These are phyloP conservation scores for Penicillium brasilianum DNA, from an alignment of 2,329 filamentous ascomycete genomes.

Conservation along the genomic window DNA sequence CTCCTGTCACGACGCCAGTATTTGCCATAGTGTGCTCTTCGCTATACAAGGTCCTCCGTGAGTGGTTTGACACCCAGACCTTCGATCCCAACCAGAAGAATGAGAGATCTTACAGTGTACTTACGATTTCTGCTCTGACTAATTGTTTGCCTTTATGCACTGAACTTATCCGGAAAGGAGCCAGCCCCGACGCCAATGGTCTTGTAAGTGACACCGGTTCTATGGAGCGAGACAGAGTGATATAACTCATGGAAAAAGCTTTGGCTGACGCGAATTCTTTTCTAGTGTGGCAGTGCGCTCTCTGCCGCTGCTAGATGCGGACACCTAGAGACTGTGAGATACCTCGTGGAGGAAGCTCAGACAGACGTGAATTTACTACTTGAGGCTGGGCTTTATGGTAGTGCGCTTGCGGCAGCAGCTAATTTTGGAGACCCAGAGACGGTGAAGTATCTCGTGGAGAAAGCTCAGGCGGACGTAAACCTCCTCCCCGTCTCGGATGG, in stretches of 20 bases:
- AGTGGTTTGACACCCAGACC: not conserved
- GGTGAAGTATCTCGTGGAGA: slow-evolving; percentile 14
- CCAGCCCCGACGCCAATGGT: too few species aligned
- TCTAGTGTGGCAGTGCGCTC: slow-evolving; percentile 8
- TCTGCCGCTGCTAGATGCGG: slow-evolving; percentile 6
- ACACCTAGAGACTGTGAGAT: slow-evolving; percentile 11
- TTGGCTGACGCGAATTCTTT: slow-evolving; percentile 12
- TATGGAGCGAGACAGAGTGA: too few species aligned
- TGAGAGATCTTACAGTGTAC: not conserved
- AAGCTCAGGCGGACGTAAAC: slow-evolving; percentile 18
- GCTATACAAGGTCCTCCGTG: not conserved
- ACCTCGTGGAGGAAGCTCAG: slow-evolving; percentile 12
- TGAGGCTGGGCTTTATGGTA: not conserved
- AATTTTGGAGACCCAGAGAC: not conserved
- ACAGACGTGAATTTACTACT: slow-evolving; percentile 14
- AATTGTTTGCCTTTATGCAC: not conserved
- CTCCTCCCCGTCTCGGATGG: not conserved
- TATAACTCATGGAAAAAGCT: slow-evolving; percentile 12
- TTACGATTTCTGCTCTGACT: not conserved
- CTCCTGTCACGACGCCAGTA: not conserved
- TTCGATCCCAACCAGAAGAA: not conserved
- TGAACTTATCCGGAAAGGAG: too few species aligned
- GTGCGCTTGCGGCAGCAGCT: slow-evolving; percentile 10
- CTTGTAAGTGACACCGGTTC: too few species aligned
- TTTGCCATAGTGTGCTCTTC: not conserved